Evolutionary conservation across 2,329 filamentous ascomycete genomes (phyloP), one percentile per base, ranked within the genome.

Genomic region (Cadophora gregata): DNA sequence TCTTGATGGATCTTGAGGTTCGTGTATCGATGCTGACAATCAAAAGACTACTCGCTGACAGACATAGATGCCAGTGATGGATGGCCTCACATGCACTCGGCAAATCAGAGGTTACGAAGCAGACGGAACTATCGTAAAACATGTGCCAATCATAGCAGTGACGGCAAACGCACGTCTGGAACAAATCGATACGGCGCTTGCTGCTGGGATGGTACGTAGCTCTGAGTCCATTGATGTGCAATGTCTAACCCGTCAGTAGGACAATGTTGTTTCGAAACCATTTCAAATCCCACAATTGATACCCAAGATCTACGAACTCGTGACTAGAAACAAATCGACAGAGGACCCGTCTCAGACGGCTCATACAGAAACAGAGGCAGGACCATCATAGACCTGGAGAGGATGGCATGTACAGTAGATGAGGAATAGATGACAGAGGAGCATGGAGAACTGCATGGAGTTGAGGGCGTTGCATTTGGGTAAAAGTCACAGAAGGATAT

Each of bases 141-240:
- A 92, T 73, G 86, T 93, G n/a, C 90, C 90, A 2, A 91, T 93
- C 71, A 91, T 93, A 72, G 90, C 89, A n/a, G 90, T 92, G n/a
- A 94, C 91, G 45, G 92, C 92, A 1, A 94, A 94, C 77, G 91
- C 90, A 45, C 83, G 92, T 75, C 85, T 86, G 4, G 90, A 93
- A 80, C 91, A 94, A 78, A 89, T 93, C 67, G 84, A 86, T 71
- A 88, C 85, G 70, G 91, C 92, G 63, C 86, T 91, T 75, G 83
- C 85, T 64, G 89, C 90, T 25, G 91, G 91, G 45, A 93, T 94
- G 81, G 89, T 90, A 79, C 81, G 86, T 82, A 29, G 16, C 4
- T 31, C 6, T 24, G 58, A 21, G 8, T 3, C 14, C 62, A 36
- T 9, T 36, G 47, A 24, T 16, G 5, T 33, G 25, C 12, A 31